Conservation (phyloP, 306 rosid species). For the Inga oerstediana region DNA sequence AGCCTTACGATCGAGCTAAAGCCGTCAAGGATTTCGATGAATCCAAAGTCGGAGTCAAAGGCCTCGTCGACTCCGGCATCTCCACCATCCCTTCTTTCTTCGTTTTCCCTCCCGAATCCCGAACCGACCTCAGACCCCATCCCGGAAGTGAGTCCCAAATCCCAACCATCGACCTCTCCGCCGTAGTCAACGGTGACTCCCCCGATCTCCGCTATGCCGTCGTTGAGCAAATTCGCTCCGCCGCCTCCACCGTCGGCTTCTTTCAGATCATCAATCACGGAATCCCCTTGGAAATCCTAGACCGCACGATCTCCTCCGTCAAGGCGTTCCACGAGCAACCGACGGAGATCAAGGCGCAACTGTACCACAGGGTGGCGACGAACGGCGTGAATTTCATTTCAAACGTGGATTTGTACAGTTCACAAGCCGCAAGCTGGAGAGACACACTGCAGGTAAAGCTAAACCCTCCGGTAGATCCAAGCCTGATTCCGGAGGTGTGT, state of each 20-base stretch:
- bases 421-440: slow-evolving; percentile 76
- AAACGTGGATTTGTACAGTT: slow-evolving; percentile 49
- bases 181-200: neutral
- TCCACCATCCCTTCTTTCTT: slow-evolving; percentile 58
- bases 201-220: slow-evolving; percentile 17
- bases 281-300: slow-evolving; percentile 37
- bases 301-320: slow-evolving; percentile 32
- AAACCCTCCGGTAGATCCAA: slow-evolving; percentile 36
- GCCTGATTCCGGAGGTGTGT: slow-evolving; percentile 58
- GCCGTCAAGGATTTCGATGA: slow-evolving; percentile 62
- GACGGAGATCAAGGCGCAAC: slow-evolving; percentile 43
- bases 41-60: slow-evolving; percentile 72
- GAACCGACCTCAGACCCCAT: slow-evolving; percentile 33
- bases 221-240: slow-evolving; percentile 38
- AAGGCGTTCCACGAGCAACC: slow-evolving; percentile 63
- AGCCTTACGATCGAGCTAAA: slow-evolving; percentile 43
- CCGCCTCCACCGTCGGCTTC: slow-evolving; percentile 61
- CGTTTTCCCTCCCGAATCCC: slow-evolving; percentile 55
- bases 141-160: slow-evolving; percentile 31
- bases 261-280: slow-evolving; percentile 67
- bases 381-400: slow-evolving; percentile 46
- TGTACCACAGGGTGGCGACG: slow-evolving; percentile 45
- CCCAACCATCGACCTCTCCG: slow-evolving; percentile 56
- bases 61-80: slow-evolving; percentile 61
- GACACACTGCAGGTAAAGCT: slow-evolving; percentile 61